A percentile compares a stretch with the other conserved stretches of the same genome.
Conservation (phyloP, 768 basidiomycete species). For the Phanerodontia chrysosporium region DNA sequence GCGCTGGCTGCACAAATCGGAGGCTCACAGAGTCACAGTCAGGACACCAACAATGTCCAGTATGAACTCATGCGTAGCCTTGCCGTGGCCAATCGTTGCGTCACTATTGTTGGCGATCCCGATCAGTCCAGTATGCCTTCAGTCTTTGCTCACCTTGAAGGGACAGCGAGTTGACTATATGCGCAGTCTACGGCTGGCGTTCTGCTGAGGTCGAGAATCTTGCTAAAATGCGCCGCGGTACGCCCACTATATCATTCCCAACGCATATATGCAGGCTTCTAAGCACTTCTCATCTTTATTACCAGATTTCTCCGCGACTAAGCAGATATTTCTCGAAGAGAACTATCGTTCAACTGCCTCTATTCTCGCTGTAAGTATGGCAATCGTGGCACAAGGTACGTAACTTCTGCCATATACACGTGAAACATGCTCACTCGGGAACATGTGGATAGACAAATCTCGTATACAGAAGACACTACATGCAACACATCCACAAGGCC, state of each 20-base stretch:
- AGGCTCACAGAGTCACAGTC: slow-evolving; percentile 29
- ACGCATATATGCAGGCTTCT: neutral
- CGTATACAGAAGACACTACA: slow-evolving; percentile 72
- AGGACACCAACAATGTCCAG: slow-evolving; percentile 81
- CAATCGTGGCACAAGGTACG: slow-evolving; percentile 79
- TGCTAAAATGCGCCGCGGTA: slow-evolving; percentile 64
- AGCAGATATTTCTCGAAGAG: slow-evolving; percentile 74
- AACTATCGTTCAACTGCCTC: slow-evolving; percentile 84
- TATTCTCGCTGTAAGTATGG: slow-evolving; percentile 68
- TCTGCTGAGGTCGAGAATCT: slow-evolving; percentile 77
- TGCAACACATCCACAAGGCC: slow-evolving; percentile 62
- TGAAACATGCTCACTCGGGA: neutral
- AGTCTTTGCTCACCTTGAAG: neutral
- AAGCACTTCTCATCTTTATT: no score
- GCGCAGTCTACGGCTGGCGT: slow-evolving; percentile 79
- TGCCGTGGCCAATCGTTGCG: slow-evolving; percentile 44
- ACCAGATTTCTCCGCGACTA: slow-evolving; percentile 61
- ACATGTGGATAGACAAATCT: slow-evolving; percentile 51
- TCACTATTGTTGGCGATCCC: slow-evolving; percentile 86
- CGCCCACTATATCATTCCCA: no score
- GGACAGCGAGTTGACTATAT: slow-evolving; percentile 1
- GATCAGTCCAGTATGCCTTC: slow-evolving; percentile 71
- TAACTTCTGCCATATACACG: neutral
- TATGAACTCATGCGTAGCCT: slow-evolving; percentile 76
- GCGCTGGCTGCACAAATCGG: neutral